These are phyloP conservation scores for Gonium pectorale DNA, from an alignment of 139 green algal genomes.

Conservation along the genomic window DNA sequence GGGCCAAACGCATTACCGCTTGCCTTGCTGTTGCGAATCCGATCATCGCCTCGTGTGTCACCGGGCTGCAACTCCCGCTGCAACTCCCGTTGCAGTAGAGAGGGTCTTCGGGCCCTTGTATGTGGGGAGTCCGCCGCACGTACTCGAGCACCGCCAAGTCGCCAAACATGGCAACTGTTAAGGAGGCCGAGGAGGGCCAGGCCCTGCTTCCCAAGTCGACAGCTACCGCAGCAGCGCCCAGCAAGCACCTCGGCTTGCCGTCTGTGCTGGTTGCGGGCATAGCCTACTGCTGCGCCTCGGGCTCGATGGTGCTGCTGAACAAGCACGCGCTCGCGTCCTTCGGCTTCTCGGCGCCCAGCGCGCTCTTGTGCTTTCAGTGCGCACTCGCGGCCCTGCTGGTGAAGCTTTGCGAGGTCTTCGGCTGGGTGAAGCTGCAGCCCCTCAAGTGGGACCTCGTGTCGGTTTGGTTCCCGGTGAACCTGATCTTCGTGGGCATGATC, in stretches of 20 bases:
- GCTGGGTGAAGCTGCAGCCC: slow-evolving; percentile 73
- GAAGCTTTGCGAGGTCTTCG: slow-evolving; percentile 63
- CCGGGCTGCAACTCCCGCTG: too few species aligned
- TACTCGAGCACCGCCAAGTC: slow-evolving; percentile 5
- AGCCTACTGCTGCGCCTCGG: slow-evolving; percentile 65
- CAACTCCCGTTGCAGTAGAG: too few species aligned
- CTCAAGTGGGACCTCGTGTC: slow-evolving; percentile 71
- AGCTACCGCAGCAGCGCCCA: neutral
- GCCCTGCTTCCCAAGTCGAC: too few species aligned
- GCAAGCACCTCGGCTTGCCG: slow-evolving; percentile 19
- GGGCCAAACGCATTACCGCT: too few species aligned
- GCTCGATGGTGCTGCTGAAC: slow-evolving; percentile 85
- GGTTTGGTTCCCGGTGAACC: slow-evolving; percentile 77
- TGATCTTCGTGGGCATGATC: slow-evolving; percentile 86
- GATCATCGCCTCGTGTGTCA: too few species aligned
- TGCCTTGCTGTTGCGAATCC: too few species aligned
- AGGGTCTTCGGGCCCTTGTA: too few species aligned
- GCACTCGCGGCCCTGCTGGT: slow-evolving; percentile 72
- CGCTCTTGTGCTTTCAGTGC: slow-evolving; percentile 91
- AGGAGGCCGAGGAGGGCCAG: neutral
- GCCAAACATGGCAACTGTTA: neutral
- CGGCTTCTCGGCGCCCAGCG: slow-evolving; percentile 78
- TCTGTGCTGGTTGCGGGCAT: slow-evolving; percentile 58
- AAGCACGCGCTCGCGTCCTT: slow-evolving; percentile 88
- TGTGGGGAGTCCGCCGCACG: slow-evolving; percentile 29